Evolutionary conservation across 768 basidiomycete genomes (phyloP).

Genomic region (Gloeopeniophorella convolvens): DNA sequence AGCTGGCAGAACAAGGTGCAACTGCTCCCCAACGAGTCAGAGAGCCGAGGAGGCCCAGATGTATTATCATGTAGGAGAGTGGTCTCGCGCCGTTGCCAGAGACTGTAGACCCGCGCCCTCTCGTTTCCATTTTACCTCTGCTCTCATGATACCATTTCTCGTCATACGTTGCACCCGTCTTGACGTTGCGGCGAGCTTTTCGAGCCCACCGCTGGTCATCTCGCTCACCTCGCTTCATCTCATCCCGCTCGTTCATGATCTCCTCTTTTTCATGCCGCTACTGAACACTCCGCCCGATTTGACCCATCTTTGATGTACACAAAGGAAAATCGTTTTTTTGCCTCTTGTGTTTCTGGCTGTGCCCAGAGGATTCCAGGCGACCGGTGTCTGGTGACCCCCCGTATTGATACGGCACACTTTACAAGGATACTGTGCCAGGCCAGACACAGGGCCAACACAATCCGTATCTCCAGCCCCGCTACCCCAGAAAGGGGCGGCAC

Average conservation of each 20-base stretch:
- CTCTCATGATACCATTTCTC: constrained; percentile 70
- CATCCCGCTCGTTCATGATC: constrained; percentile 19
- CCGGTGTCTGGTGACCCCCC: too few relatives aligned
- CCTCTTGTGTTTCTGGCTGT: constrained; percentile 18
- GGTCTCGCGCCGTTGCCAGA: constrained; percentile 37
- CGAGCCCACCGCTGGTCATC: constrained; percentile 6
- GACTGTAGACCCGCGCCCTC: constrained; percentile 60
- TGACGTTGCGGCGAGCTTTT: constrained; percentile 11
- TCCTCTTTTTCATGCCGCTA: constrained; percentile 20
- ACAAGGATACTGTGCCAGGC: not conserved
- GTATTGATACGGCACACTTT: not conserved
- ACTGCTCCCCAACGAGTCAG: constrained; percentile 24
- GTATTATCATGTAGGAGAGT: constrained; percentile 70
- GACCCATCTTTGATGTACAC: constrained; percentile 23
- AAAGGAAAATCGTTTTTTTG: constrained; percentile 21
- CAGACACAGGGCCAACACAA: too few relatives aligned
- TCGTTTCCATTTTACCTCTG: constrained; percentile 52
- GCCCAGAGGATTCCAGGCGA: constrained; percentile 9
- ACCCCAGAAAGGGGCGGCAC: constrained; percentile 16
- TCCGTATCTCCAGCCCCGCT: too few relatives aligned
- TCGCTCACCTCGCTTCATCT: constrained; percentile 14
- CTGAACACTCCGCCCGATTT: constrained; percentile 23
- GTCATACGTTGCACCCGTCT: constrained; percentile 31
- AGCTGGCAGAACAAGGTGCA: constrained; percentile 41
- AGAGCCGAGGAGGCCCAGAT: constrained; percentile 46